Evolutionary conservation across 352 stramenopile species (phyloP).

Genomic region (Globisporangium alternatum): DNA sequence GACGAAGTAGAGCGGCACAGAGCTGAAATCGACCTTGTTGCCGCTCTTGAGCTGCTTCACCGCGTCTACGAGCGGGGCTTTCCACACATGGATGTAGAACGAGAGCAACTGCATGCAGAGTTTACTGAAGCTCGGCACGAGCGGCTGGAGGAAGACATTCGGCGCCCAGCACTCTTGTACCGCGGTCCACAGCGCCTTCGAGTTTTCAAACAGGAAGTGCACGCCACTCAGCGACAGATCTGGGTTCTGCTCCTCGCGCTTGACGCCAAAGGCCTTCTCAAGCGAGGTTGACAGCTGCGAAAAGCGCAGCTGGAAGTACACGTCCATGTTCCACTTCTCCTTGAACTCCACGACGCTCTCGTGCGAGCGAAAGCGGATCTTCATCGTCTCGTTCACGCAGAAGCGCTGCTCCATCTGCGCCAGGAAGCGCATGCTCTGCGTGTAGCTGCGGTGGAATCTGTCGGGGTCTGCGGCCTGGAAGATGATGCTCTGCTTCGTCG

Average conservation of each 20-base stretch:
- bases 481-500: conserved; percentile 69
- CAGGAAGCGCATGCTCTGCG: conserved; percentile 73
- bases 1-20: conserved; percentile 42
- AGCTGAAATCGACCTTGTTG: conserved; percentile 45
- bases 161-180: conserved; percentile 63
- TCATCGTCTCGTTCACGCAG: conserved; percentile 56
- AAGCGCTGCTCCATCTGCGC: conserved; percentile 45
- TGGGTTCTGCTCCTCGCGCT: conserved; percentile 23
- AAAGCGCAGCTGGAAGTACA: conserved; percentile 83
- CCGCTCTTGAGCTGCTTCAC: conserved; percentile 41
- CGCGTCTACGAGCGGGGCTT: conserved; percentile 39
- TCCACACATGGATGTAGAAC: conserved; percentile 64
- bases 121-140: conserved; percentile 66
- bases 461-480: conserved; percentile 79
- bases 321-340: conserved; percentile 86
- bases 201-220: conserved; percentile 51
- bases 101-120: conserved; percentile 65
- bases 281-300: conserved; percentile 49
- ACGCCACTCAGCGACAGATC: conserved; percentile 8
- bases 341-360: conserved; percentile 79
- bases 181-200: conserved; percentile 40
- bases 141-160: conserved; percentile 45
- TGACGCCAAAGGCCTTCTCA: conserved; percentile 45
- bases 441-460: conserved; percentile 82
- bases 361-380: conserved; percentile 60